Evolutionary conservation across 257 asterid species (phyloP).

Genomic region (Linderniella brevidens): DNA sequence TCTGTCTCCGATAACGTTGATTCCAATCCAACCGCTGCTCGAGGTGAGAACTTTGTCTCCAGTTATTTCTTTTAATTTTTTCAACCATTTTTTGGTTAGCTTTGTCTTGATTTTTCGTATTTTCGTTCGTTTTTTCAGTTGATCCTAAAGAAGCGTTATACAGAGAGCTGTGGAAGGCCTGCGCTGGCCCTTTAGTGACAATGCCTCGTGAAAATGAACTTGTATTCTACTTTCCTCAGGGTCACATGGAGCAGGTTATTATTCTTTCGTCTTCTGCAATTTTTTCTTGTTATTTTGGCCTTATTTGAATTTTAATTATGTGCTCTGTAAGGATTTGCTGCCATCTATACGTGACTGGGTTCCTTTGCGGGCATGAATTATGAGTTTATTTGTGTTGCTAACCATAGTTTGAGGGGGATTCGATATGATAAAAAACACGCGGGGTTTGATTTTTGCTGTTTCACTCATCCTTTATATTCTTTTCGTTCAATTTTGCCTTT

Average conservation of each 20-base stretch:
- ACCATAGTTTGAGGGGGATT: too few species aligned
- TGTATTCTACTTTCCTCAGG: conserved; percentile 86
- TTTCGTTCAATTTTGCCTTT: too few species aligned
- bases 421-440: too few species aligned
- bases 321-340: too few species aligned
- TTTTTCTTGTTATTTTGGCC: too few species aligned
- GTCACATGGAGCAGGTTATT: conserved; percentile 89
- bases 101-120: not conserved
- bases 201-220: conserved; percentile 66
- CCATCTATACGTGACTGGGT: too few species aligned
- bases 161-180: conserved; percentile 83
- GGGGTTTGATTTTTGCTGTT: too few species aligned
- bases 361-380: too few species aligned
- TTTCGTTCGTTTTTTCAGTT: conserved; percentile 15
- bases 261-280: too few species aligned
- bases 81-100: too few species aligned
- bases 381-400: not conserved
- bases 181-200: conserved; percentile 91
- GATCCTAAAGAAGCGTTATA: conserved; percentile 70
- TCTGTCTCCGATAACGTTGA: not conserved
- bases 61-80: not conserved
- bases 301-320: not conserved
- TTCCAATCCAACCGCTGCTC: conserved; percentile 28
- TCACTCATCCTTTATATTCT: too few species aligned
- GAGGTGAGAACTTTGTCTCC: conserved; percentile 14